Conservation (phyloP, 108 stramenopile species). For the Cyclostephanos invisitatus region DNA sequence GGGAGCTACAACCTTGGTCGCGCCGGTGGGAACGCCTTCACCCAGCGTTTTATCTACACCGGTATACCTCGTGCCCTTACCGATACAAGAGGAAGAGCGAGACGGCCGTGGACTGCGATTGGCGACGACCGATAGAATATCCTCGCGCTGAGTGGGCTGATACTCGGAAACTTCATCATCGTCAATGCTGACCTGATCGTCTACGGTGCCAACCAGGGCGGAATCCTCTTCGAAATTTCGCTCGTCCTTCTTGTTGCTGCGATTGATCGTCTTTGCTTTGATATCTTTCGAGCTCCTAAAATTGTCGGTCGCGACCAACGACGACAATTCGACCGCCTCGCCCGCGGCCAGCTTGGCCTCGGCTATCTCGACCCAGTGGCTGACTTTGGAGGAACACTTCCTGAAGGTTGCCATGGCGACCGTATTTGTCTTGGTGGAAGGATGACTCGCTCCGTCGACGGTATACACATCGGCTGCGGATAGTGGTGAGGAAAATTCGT, state of each 20-base stretch:
- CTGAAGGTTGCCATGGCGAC: not conserved
- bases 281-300: not conserved
- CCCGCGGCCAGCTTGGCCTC: not conserved
- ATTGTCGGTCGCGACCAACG: not conserved
- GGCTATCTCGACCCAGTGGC: not conserved
- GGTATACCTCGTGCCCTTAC: not conserved
- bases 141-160: conserved; percentile 1
- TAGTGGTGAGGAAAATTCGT: not conserved
- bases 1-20: not conserved
- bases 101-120: not conserved
- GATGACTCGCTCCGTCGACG: not conserved
- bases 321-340: conserved; percentile 2
- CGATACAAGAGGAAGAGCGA: conserved; percentile 1
- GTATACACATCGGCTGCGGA: not conserved
- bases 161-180: conserved; percentile 1
- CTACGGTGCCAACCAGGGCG: not conserved
- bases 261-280: not conserved
- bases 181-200: not conserved
- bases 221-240: not conserved
- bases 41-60: not conserved
- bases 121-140: not conserved
- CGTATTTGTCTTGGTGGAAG: not conserved
- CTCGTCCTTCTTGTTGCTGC: conserved; percentile 1
- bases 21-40: not conserved
- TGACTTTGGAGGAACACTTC: not conserved